phyloP scores from a whole-genome alignment of 495 filamentous ascomycete species.

The Neurospora hispaniola region DNA sequence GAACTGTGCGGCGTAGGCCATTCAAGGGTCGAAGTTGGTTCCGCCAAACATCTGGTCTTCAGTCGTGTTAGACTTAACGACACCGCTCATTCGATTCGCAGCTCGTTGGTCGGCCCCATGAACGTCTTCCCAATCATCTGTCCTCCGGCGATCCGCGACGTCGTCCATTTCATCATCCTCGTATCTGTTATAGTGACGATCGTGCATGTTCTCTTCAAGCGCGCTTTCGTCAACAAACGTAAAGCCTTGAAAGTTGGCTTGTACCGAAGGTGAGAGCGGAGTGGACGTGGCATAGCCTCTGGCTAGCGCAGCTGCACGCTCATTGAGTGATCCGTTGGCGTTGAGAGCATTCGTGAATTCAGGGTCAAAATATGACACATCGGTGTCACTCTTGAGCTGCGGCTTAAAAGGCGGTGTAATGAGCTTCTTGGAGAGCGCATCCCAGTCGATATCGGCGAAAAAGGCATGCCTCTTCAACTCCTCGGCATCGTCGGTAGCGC shows the following conservation, averaged over 20 bases:
- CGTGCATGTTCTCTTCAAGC: slow-evolving; percentile 78
- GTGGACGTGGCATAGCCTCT: slow-evolving; percentile 71
- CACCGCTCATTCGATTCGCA: slow-evolving; percentile 61
- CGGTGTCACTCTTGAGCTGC: slow-evolving; percentile 85
- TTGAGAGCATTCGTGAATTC: slow-evolving; percentile 95
- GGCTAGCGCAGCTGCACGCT: slow-evolving; percentile 72
- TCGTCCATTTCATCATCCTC: slow-evolving; percentile 55
- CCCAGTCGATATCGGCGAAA: slow-evolving; percentile 91
- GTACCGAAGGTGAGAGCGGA: slow-evolving; percentile 84
- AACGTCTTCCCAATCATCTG: slow-evolving; percentile 39
- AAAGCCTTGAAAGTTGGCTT: slow-evolving; percentile 97
- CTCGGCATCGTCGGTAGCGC: slow-evolving; percentile 82
- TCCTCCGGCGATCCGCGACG: slow-evolving; percentile 32
- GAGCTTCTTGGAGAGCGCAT: slow-evolving; percentile 70
- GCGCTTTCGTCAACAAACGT: slow-evolving; percentile 97
- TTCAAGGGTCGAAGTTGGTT: slow-evolving; percentile 53
- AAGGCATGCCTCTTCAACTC: slow-evolving; percentile 93
- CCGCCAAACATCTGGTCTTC: slow-evolving; percentile 65
- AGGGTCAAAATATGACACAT: slow-evolving; percentile 96
- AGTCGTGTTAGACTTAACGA: slow-evolving; percentile 53
- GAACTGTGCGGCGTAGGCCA: background rate
- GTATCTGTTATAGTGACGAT: slow-evolving; percentile 51
- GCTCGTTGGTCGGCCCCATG: slow-evolving; percentile 32
- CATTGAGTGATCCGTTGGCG: slow-evolving; percentile 73
- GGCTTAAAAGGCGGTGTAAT: slow-evolving; percentile 98